Conservation (phyloP, 2,329 filamentous ascomycete species). For the Mariannaea elegans region DNA sequence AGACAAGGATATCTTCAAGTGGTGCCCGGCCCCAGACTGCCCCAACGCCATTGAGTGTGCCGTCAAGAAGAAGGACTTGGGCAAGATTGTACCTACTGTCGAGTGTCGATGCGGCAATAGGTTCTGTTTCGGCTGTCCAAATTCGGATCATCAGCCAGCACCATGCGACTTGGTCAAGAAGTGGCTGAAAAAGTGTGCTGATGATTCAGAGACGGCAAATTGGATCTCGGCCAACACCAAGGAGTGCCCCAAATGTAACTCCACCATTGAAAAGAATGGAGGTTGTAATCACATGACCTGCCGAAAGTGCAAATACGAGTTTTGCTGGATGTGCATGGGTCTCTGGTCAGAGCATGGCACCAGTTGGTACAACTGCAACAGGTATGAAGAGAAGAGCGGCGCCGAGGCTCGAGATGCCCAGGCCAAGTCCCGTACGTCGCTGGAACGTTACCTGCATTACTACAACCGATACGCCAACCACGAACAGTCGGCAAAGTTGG, state of each 20-base stretch:
- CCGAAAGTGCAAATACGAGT: constrained; percentile 93
- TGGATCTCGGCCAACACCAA: constrained; percentile 99
- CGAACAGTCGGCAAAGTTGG: constrained; percentile 94
- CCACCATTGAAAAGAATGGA: constrained; percentile 98
- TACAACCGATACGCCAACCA: constrained; percentile 99
- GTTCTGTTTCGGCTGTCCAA: constrained; percentile 95
- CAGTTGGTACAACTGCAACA: constrained; percentile 99
- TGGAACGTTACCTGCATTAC: constrained; percentile 98
- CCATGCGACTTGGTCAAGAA: constrained; percentile 91
- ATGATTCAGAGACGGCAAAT: constrained; percentile 97
- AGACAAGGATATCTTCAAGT: constrained; percentile 93
- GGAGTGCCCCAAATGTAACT: constrained; percentile 94
- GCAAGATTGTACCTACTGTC: constrained; percentile 88
- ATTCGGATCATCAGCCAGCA: constrained; percentile 90
- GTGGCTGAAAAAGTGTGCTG: constrained; percentile 98
- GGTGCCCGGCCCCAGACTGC: constrained; percentile 98
- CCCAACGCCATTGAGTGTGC: constrained; percentile 89
- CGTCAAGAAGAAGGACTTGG: constrained; percentile 87
- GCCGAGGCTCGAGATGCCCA: constrained; percentile 90
- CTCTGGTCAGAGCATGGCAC: constrained; percentile 98
- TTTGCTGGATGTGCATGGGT: constrained; percentile 99
- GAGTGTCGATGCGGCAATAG: constrained; percentile 83
- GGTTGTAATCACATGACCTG: constrained; percentile 99
- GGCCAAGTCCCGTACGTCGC: constrained; percentile 85
- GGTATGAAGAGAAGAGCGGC: constrained; percentile 96